phyloP scores from a whole-genome alignment of 2,329 filamentous ascomycete species.

The Neofusicoccum kwambonambiense region DNA sequence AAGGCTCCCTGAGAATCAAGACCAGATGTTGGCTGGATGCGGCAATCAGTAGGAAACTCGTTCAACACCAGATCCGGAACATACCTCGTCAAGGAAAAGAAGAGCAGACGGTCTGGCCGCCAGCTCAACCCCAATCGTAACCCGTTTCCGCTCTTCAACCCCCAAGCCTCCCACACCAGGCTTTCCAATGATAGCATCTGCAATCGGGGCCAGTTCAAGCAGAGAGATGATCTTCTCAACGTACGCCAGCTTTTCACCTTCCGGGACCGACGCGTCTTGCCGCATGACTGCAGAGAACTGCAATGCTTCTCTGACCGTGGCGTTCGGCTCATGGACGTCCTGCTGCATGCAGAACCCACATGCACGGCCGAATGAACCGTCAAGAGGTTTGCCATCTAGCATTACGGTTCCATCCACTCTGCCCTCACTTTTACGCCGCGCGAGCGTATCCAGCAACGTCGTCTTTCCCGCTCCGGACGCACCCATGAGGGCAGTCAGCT shows the following conservation, averaged over 20 bases:
- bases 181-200: slow-evolving; percentile 62
- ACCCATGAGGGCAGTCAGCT: slow-evolving; percentile 78
- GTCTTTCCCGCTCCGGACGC: slow-evolving; percentile 60
- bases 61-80: slow-evolving; percentile 27
- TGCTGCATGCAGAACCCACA: slow-evolving; percentile 61
- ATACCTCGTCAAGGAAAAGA: slow-evolving; percentile 65
- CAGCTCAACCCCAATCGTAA: slow-evolving; percentile 72
- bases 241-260: slow-evolving; percentile 64
- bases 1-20: slow-evolving; percentile 68
- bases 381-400: slow-evolving; percentile 40
- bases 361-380: slow-evolving; percentile 48
- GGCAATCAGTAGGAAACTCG: slow-evolving; percentile 63
- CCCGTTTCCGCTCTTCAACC: slow-evolving; percentile 65
- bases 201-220: slow-evolving; percentile 64
- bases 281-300: slow-evolving; percentile 65
- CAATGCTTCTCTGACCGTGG: slow-evolving; percentile 66
- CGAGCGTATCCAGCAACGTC: slow-evolving; percentile 39
- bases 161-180: slow-evolving; percentile 57
- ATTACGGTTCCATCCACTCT: slow-evolving; percentile 45
- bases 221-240: slow-evolving; percentile 63
- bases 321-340: slow-evolving; percentile 65
- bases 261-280: slow-evolving; percentile 57
- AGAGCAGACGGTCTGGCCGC: slow-evolving; percentile 63
- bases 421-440: slow-evolving; percentile 47
- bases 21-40: slow-evolving; percentile 62